Evolutionary conservation across 2,329 filamentous ascomycete genomes (phyloP), one percentile per base, ranked within the genome.

Genomic region (Achaetomium macrosporum): DNA sequence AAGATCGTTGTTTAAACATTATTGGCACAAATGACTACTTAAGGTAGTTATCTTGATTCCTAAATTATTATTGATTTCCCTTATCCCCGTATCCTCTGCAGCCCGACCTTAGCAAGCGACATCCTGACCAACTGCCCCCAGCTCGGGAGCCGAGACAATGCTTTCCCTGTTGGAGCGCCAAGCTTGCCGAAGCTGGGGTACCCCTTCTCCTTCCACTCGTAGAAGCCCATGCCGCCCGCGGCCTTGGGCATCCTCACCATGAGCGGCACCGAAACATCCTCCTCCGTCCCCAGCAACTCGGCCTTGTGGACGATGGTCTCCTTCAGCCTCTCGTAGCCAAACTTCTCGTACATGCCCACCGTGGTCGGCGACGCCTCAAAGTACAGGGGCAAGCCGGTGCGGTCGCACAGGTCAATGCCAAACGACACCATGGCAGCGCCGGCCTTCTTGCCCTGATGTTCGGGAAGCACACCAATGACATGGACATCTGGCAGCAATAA

Each of bases 321-420:
- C 4, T 68, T 65, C 10, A 76, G 60, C 47, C 63, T 64, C 52
- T 68, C 64, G 59, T 74, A 78, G 6, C 75, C 75, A 55, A 74
- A 65, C 55, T 72, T 76, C 53, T 71, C 65, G 60, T 78, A 78
- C 35, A 78, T 64, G 10, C 64, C 64, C 25, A 69, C 63, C 1
- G 70, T 72, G 4, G 69, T 66, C 3, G 66, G 69, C 0, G 73
- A 76, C 2, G 73, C 71, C 61, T 77, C 75, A 42, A 77, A 69
- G 63, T 77, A 77, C 3, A 75, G 61, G 5, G 74, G 74, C 30
- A 76, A 56, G n/a, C 61, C 61, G 11, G 68, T 60, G 16, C 67
- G 58, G 53, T 72, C 65, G 54, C 69, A 66, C 42, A 68, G 59
- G 16, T 69, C 62, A 20, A 65, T 61, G 43, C 71, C 73, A 64